Evolutionary conservation across 257 asterid genomes (phyloP).

Genomic region (Coffea eugenioides): DNA sequence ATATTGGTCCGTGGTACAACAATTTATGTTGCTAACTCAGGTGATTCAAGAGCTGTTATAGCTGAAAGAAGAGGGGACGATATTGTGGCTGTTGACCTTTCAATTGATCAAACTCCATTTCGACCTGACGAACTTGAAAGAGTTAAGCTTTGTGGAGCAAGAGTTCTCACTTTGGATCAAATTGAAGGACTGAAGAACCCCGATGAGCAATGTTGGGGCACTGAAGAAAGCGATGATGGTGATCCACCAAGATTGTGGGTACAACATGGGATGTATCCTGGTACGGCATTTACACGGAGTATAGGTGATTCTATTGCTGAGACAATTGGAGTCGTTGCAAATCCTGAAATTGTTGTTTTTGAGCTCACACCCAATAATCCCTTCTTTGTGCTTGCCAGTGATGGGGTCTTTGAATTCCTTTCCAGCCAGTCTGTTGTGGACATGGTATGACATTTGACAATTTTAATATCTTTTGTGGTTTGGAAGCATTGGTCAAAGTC

Average conservation of each 20-base stretch:
- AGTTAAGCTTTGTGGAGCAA: conserved; percentile 90
- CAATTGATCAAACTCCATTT: conserved; percentile 90
- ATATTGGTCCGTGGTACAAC: conserved; percentile 72
- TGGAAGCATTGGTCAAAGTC: neutral
- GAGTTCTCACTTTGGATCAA: conserved; percentile 96
- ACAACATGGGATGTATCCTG: conserved; percentile 97
- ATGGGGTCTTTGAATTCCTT: conserved; percentile 93
- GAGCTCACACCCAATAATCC: conserved; percentile 77
- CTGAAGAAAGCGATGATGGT: conserved; percentile 95
- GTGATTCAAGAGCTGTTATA: conserved; percentile 92
- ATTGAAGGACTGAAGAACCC: conserved; percentile 90
- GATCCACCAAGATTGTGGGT: conserved; percentile 99
- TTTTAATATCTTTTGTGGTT: conserved; percentile 14
- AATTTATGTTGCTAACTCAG: conserved; percentile 77
- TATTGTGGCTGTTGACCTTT: conserved; percentile 78
- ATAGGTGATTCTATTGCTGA: conserved; percentile 96
- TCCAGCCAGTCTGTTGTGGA: conserved; percentile 94
- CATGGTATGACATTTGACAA: conserved; percentile 52
- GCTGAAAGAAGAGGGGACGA: conserved; percentile 71
- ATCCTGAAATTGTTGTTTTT: conserved; percentile 83
- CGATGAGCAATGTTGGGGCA: conserved; percentile 86
- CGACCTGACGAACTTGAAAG: conserved; percentile 83
- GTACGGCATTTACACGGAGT: conserved; percentile 97
- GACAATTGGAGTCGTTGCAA: conserved; percentile 85
- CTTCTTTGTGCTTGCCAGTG: conserved; percentile 92